Base-by-base conservation (phyloP, 176 grass and related monocot species). In the Stipa capillata region DNA sequence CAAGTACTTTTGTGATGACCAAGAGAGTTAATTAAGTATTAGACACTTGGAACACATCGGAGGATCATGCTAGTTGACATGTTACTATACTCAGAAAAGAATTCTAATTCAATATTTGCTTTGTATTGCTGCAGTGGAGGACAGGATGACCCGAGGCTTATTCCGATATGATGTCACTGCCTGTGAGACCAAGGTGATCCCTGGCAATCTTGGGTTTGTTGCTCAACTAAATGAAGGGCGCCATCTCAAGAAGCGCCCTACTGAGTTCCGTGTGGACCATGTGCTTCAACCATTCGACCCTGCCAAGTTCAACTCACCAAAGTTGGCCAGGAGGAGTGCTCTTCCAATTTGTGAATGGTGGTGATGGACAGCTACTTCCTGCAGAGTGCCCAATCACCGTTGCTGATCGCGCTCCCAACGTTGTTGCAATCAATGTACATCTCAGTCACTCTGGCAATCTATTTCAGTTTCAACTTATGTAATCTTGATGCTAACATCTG, bases 211-310 rank as follows among this genome's bases (percentile, higher is more conserved):
- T 74, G 88, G 97, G 15, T 95, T 99, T 83, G 66, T 99, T 29
- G 92, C 97, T 16, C 92, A 99, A 65, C 90, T 99, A 32, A 96
- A 99, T n/a, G 97, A 99, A 85, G 97, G 96, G 11, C 90, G 97
- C 69, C 92, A 99, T 79, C 88, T 95, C n/a, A 99, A 99, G 88
- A 99, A 99, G 74, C 86, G 97, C 58, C 88, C 97, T 69, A 93
- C 97, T 32, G 97, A 99, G 79, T 96, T 96, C 60, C 79, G 88
- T 10, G 92, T 99, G 16, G 97, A 99, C 76, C 84, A 81, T 36
- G 88, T 93, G 54, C 94, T 97, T 76, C 94, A 91, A 83, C 90
- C 88, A 17, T 93, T 93, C 79, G 89, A 93, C 59, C 69, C 82
- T 73, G 77, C 79, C n/a, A 97, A 97, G 61, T 97, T 97, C 25